Evolutionary conservation across 2,329 filamentous ascomycete genomes (phyloP), one percentile per base, ranked within the genome.

Genomic region (Phaeomoniella chlamydospora): DNA sequence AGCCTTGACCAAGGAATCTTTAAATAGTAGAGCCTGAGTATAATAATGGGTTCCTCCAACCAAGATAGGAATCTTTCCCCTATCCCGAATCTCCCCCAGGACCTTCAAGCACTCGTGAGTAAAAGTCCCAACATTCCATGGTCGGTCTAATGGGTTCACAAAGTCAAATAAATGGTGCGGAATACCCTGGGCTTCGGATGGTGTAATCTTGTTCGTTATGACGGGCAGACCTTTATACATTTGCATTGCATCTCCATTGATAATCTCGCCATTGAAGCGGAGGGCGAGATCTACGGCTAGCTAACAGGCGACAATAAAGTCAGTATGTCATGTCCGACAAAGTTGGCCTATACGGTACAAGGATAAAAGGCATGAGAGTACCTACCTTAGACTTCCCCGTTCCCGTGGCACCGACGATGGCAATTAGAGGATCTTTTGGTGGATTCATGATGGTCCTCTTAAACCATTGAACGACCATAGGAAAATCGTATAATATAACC

Each of bases 241-340:
- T 55, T 98, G 90, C 86, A 98, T 94, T 29, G 90, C 90, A 65
- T 98, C 90, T 33, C 84, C 84, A 53, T 98, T 98, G 61, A 98
- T 86, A 36, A 98, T 73, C 57, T 98, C 90, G 51, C 92, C 90
- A 56, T 90, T 78, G 58, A 86, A 87, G 15, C 70, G 74, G 30
- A 68, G 68, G 1, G 92, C 90, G 35, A 98, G 62, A 43, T 94
- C 84, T 29, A 98, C 80, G 5, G 90, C 90, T 45, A 94, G 72
- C 86, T 94, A 26, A 26, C 22, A 26, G 22, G 22, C 9, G 22
- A n/a, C 22, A 26, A 9, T 9, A 18, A 11, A 15, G 4, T 33
- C 14, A 26, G 9, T 15, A 29, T 11, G 19, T 18, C 19, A 37
- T 31, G 29, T n/a, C n/a, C n/a, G n/a, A n/a, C n/a, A n/a, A n/a